A percentile compares a stretch with the other conserved stretches of the same genome.
Evolutionary conservation across 768 basidiomycete species (phyloP).

Genomic region (Scleroderma bovista): DNA sequence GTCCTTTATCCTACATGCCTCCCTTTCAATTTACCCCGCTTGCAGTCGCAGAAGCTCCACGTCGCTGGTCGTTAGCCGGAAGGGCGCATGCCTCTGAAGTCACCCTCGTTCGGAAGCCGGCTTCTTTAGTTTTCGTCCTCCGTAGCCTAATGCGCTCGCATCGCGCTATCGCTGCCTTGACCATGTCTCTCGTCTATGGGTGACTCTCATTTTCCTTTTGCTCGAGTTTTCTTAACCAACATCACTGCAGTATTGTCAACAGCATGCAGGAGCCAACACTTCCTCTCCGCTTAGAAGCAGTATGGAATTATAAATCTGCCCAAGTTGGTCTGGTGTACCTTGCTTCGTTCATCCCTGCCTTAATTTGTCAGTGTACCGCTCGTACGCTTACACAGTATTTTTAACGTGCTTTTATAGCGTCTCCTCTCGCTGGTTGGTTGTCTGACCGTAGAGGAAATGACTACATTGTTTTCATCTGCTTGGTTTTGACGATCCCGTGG

Average conservation of each 20-base stretch:
- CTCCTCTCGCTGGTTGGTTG: slow-evolving; percentile 53
- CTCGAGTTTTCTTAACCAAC: background rate
- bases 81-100: slow-evolving; percentile 3
- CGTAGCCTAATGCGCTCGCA: slow-evolving; percentile 38
- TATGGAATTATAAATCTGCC: slow-evolving; percentile 44
- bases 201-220: slow-evolving; percentile 20
- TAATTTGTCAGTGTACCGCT: slow-evolving; percentile 48
- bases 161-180: slow-evolving; percentile 43
- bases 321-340: slow-evolving; percentile 64
- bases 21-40: background rate
- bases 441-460: slow-evolving; percentile 54
- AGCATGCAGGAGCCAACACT: slow-evolving; percentile 52
- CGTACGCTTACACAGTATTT: background rate
- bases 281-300: slow-evolving; percentile 46
- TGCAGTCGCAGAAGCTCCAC: background rate
- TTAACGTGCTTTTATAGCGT: slow-evolving; percentile 34
- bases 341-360: slow-evolving; percentile 55
- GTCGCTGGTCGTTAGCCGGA: background rate
- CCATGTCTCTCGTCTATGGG: slow-evolving; percentile 51
- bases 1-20: too few species aligned
- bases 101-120: slow-evolving; percentile 15
- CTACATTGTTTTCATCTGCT: slow-evolving; percentile 43
- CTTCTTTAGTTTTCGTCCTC: slow-evolving; percentile 40
- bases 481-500: slow-evolving; percentile 59
- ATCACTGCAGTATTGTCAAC: slow-evolving; percentile 36